These are phyloP conservation scores for Rubus parviflorus DNA, from an alignment of 306 rosid genomes.

Conservation along the genomic window DNA sequence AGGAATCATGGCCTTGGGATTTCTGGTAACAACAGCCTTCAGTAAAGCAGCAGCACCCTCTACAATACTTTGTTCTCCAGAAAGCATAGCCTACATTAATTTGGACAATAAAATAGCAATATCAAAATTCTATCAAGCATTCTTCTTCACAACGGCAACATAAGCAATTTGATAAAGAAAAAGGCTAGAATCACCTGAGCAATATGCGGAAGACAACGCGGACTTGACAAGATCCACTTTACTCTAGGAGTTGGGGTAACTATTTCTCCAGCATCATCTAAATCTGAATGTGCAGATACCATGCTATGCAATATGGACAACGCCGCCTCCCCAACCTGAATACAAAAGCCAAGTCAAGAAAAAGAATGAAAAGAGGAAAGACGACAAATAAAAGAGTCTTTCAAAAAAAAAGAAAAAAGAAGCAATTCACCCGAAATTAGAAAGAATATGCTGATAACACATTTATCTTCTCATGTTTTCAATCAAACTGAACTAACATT, in stretches of 20 bases:
- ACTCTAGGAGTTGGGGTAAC: conserved; percentile 99
- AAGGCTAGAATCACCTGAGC: conserved; percentile 67
- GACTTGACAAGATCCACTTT: conserved; percentile 93
- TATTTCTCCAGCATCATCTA: conserved; percentile 99
- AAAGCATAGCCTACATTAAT: conserved; percentile 74
- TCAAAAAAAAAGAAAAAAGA: not conserved
- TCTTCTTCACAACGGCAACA: not conserved
- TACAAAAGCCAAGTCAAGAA: conserved; percentile 21
- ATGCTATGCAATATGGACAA: conserved; percentile 88
- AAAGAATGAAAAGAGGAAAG: conserved; percentile 7
- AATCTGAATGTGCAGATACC: conserved; percentile 98
- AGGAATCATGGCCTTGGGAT: conserved; percentile 98
- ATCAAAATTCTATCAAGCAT: not conserved
- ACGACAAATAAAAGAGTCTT: not conserved
- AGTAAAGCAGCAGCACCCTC: conserved; percentile 91
- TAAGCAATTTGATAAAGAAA: conserved; percentile 16
- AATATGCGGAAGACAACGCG: conserved; percentile 94
- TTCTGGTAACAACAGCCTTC: conserved; percentile 89
- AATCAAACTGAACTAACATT: not conserved
- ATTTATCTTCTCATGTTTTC: not conserved
- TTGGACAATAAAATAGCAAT: conserved; percentile 7
- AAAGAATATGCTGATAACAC: not conserved
- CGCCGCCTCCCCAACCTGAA: conserved; percentile 92
- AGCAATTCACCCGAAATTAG: not conserved
- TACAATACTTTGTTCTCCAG: conserved; percentile 95